These are phyloP conservation scores for Ambrosia trifida DNA, from an alignment of 129 eudicot species.

Conservation along the genomic window DNA sequence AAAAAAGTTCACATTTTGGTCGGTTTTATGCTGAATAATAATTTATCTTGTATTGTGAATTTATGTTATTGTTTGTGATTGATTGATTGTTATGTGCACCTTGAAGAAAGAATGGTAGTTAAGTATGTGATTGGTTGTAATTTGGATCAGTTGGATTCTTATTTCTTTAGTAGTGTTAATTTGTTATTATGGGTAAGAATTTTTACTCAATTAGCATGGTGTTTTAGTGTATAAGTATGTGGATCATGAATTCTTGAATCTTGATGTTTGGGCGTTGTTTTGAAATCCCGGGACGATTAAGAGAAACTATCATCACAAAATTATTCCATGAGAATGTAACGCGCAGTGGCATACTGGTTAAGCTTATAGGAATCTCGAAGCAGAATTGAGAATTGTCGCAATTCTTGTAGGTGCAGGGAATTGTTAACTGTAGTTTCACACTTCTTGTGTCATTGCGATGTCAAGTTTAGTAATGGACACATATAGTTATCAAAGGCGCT, in stretches of 20 bases:
- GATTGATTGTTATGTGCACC: not conserved
- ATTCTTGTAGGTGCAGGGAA: no score
- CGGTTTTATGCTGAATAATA: not conserved
- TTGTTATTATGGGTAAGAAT: not conserved
- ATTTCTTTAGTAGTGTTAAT: not conserved
- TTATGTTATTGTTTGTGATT: conserved; percentile 10
- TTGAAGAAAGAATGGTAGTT: no score
- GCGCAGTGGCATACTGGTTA: not conserved
- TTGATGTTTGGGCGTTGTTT: not conserved
- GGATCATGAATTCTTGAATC: not conserved
- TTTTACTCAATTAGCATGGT: not conserved
- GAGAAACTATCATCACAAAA: not conserved
- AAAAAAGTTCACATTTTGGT: conserved; percentile 6
- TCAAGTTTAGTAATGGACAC: no score
- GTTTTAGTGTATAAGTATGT: not conserved
- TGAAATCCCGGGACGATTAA: not conserved
- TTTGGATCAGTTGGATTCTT: not conserved
- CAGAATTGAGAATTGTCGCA: no score
- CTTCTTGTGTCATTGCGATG: no score
- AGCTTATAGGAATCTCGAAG: no score
- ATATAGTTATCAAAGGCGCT: no score
- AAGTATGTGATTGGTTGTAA: no score
- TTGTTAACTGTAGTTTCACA: no score
- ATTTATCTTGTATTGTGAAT: not conserved
- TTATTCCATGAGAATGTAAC: not conserved